Base-by-base conservation (phyloP, 495 filamentous ascomycete genomes). In the Parmelia sp. region DNA sequence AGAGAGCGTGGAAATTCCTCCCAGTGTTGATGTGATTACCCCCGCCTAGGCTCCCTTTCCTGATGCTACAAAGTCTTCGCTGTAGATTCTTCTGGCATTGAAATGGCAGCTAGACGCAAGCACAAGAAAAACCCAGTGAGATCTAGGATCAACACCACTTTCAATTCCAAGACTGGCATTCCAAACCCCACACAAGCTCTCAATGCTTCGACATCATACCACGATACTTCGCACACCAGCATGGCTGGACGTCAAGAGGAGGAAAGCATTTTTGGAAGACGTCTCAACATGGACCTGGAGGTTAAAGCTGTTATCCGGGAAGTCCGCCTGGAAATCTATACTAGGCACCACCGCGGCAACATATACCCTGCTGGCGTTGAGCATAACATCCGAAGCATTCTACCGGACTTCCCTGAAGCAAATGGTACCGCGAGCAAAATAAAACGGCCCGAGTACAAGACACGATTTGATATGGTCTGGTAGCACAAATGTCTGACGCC, bases 181-280 rank as follows among this genome's bases (percentile, higher is more conserved):
- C 71, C 72, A 15, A 65, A 70, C 10, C 49, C 51, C 14, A 66
- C 65, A 0, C 27, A 56, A 12, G 62, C 49, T 3, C 63, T 65
- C 0, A 56, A 58, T 15, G 49, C 70, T 29, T 71, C 72, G 4
- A 65, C 60, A 33, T 67, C 68, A 2, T 44, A 39, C 31, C 68
- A 71, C 44, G 57, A 42, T 21, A 73, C 59, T 23, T 45, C 71
- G 14, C 70, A 74, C 56, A 68, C 69, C 23, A 65, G 61, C 55
- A 63, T 68, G 11, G 70, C 56, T 61, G 4, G 29, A 47, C 23
- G 11, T 39, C 42, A 21, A 31, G 4, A 25, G 44, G 21, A 56
- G 39, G 15, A 11, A 39, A 17, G 56, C 8, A 4, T 44, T 65
- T 5, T 40, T 49, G 3, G 17, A 49, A 19, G 40, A 10, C 29